phyloP scores from a whole-genome alignment of 768 basidiomycete species.

The Hygrophorus russula region DNA sequence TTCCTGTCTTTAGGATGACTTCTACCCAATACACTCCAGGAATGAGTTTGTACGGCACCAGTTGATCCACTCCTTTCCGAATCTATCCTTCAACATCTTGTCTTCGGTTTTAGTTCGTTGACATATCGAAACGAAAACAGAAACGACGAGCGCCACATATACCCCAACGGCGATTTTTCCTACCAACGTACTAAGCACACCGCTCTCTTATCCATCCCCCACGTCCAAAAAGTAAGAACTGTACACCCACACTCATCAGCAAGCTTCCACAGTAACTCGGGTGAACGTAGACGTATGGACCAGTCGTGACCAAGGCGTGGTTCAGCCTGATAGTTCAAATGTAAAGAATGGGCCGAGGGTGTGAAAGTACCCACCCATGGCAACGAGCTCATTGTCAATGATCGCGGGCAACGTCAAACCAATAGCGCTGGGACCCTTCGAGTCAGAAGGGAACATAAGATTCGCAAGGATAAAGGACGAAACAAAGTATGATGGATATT shows the following conservation, averaged over 20 bases:
- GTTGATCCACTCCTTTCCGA: no score
- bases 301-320: constrained; percentile 17
- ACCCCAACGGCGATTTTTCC: no score
- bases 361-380: constrained; percentile 15
- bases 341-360: constrained; percentile 18
- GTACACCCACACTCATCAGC: constrained; percentile 6
- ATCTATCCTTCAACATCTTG: no score
- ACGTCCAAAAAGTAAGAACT: constrained; percentile 5
- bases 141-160: no score
- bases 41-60: no score
- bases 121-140: no score
- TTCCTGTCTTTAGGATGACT: no score
- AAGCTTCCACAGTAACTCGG: constrained; percentile 16
- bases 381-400: constrained; percentile 10
- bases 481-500: neutral
- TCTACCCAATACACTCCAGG: no score
- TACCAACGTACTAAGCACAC: no score
- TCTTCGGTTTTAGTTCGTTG: no score
- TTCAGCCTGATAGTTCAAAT: constrained; percentile 15
- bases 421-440: neutral
- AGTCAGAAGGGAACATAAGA: neutral
- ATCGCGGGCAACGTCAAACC: constrained; percentile 12
- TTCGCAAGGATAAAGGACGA: neutral
- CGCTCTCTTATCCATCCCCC: no score
- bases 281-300: constrained; percentile 19